phyloP scores from a whole-genome alignment of 805 yeast genomes.

The Yarrowia sp. region DNA sequence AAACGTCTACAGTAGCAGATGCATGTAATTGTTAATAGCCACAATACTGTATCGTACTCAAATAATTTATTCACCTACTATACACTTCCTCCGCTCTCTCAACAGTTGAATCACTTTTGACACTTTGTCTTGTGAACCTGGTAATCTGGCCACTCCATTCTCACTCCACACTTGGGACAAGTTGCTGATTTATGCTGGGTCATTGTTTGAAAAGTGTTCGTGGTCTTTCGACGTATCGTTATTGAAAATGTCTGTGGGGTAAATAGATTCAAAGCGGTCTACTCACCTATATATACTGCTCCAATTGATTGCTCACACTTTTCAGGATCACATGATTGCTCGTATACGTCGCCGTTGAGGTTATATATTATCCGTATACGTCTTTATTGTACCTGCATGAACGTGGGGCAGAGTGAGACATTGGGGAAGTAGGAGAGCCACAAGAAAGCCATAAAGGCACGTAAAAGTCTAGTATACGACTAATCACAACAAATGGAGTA shows the following conservation, averaged over 20 bases:
- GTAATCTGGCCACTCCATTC: conserved; percentile 16
- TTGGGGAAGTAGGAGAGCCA: too few relatives aligned
- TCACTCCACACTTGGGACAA: not conserved
- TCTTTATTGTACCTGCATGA: not conserved
- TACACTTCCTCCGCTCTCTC: not conserved
- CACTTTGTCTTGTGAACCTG: conserved; percentile 6
- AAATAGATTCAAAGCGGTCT: too few relatives aligned
- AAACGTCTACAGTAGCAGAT: too few relatives aligned
- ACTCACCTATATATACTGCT: not conserved
- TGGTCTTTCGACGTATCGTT: too few relatives aligned
- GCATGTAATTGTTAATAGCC: too few relatives aligned
- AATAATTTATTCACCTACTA: not conserved
- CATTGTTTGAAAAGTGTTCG: not conserved
- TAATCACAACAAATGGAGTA: too few relatives aligned
- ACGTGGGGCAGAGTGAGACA: too few relatives aligned
- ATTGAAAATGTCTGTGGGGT: not conserved
- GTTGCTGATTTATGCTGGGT: not conserved
- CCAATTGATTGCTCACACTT: not conserved
- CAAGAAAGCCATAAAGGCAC: too few relatives aligned
- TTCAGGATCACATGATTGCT: not conserved
- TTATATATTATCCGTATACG: too few relatives aligned
- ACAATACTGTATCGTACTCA: too few relatives aligned
- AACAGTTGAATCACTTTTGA: not conserved
- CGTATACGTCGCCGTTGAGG: not conserved
- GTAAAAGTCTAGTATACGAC: too few relatives aligned